phyloP scores from a whole-genome alignment of 352 stramenopile species.

The Poterioochromonas sp. region DNA sequence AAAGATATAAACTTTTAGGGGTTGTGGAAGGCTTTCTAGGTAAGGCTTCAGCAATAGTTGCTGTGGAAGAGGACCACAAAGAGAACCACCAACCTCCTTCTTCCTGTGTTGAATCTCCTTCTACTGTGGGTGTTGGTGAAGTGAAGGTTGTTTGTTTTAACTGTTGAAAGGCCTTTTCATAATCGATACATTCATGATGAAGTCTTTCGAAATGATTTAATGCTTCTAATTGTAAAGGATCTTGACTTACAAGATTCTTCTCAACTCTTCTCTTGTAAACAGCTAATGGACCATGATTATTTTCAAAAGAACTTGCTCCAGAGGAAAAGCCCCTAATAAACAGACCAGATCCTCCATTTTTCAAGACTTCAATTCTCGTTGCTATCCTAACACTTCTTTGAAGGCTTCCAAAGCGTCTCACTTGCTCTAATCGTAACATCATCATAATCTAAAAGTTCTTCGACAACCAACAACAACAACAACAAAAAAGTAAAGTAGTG shows the following conservation, averaged over 20 bases:
- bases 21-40: background rate
- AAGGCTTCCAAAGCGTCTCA: no score
- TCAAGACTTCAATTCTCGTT: no score
- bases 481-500: no score
- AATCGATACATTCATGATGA: background rate
- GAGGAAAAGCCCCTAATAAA: no score
- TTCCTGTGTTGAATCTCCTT: background rate
- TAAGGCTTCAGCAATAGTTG: background rate
- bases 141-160: background rate
- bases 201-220: background rate
- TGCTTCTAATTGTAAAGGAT: background rate
- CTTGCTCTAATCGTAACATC: no score
- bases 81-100: no score
- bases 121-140: background rate
- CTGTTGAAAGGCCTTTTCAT: background rate
- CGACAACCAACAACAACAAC: no score
- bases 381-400: no score
- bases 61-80: background rate
- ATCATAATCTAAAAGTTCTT: no score
- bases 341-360: no score
- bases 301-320: no score
- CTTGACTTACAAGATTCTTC: background rate
- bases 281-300: background rate
- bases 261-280: background rate
- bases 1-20: slow-evolving; percentile 69